Evolutionary conservation across 2,329 filamentous ascomycete genomes (phyloP).

Genomic region (Alternaria infectoria): DNA sequence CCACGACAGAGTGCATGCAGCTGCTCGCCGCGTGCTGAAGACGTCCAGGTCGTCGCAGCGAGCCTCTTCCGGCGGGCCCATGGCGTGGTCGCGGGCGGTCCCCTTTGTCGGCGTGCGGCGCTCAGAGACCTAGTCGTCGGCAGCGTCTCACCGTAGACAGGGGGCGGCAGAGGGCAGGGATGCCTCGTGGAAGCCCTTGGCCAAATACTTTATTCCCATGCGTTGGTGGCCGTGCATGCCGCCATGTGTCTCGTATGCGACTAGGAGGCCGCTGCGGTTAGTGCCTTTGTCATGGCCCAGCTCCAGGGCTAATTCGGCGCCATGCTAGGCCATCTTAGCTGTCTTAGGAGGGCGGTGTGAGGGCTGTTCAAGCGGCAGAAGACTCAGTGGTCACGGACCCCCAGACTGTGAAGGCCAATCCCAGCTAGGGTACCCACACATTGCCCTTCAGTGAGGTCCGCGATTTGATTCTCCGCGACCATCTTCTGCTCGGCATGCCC

Average conservation of each 20-base stretch:
- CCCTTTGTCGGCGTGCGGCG: constrained; percentile 18
- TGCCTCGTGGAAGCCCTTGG: constrained; percentile 42
- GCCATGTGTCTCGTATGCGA: constrained; percentile 38
- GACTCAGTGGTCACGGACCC: constrained; percentile 29
- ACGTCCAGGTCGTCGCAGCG: background rate
- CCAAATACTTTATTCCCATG: constrained; percentile 40
- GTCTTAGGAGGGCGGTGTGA: constrained; percentile 39
- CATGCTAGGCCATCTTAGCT: constrained; percentile 33
- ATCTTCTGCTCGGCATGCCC: constrained; percentile 44
- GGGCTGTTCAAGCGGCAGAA: constrained; percentile 32
- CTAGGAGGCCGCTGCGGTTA: constrained; percentile 28
- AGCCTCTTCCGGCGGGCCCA: background rate
- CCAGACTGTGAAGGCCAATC: constrained; percentile 31
- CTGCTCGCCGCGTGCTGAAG: background rate
- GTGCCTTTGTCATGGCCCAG: constrained; percentile 39
- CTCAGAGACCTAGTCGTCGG: constrained; percentile 5
- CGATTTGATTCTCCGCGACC: constrained; percentile 38
- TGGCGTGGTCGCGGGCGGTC: background rate
- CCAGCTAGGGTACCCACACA: constrained; percentile 46
- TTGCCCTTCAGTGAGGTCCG: constrained; percentile 39
- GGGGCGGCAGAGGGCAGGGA: constrained; percentile 33
- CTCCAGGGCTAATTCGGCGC: constrained; percentile 32
- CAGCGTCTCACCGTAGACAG: constrained; percentile 19
- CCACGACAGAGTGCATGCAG: background rate
- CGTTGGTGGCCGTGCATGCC: constrained; percentile 29